Conservation (phyloP, 1,284 basidiomycete genomes). For the Cerrena zonata region DNA sequence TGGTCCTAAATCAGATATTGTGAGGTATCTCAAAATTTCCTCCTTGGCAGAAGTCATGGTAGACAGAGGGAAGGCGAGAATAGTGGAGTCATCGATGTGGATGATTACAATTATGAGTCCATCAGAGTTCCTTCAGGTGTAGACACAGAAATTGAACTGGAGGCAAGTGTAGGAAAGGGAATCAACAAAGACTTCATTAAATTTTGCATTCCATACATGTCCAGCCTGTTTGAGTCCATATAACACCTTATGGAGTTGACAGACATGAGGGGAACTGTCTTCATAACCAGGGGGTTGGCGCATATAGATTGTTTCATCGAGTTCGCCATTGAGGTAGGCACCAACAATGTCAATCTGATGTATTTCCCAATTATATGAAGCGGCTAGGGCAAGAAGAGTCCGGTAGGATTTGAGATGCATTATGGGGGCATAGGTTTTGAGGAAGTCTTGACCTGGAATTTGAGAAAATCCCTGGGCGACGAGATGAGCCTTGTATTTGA, state of each 20-base stretch:
- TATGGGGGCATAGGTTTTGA: slow-evolving; percentile 29
- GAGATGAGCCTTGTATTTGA: slow-evolving; percentile 33
- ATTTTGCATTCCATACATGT: slow-evolving; percentile 14
- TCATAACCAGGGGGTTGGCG: slow-evolving; percentile 1
- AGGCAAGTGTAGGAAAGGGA: slow-evolving; percentile 9
- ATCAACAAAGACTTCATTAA: slow-evolving; percentile 7
- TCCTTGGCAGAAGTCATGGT: too few relatives aligned
- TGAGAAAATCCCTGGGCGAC: slow-evolving; percentile 40
- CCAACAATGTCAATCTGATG: slow-evolving; percentile 31
- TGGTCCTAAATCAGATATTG: slow-evolving; percentile 21
- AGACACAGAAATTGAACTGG: slow-evolving; percentile 14
- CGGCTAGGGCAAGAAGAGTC: slow-evolving; percentile 24
- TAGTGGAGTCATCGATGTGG: too few relatives aligned
- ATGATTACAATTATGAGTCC: too few relatives aligned
- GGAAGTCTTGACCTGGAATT: slow-evolving; percentile 32
- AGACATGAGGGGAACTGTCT: background rate
- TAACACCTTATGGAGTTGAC: slow-evolving; percentile 9
- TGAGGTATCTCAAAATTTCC: slow-evolving; percentile 13
- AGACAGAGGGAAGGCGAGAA: too few relatives aligned
- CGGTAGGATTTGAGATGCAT: slow-evolving; percentile 22
- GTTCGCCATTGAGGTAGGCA: too few relatives aligned
- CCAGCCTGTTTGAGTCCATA: slow-evolving; percentile 29
- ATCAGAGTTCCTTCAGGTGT: too few relatives aligned
- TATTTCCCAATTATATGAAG: slow-evolving; percentile 20
- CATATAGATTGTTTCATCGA: too few relatives aligned